Base-by-base conservation (phyloP, 768 basidiomycete genomes). In the Amanita pallidorosea region DNA sequence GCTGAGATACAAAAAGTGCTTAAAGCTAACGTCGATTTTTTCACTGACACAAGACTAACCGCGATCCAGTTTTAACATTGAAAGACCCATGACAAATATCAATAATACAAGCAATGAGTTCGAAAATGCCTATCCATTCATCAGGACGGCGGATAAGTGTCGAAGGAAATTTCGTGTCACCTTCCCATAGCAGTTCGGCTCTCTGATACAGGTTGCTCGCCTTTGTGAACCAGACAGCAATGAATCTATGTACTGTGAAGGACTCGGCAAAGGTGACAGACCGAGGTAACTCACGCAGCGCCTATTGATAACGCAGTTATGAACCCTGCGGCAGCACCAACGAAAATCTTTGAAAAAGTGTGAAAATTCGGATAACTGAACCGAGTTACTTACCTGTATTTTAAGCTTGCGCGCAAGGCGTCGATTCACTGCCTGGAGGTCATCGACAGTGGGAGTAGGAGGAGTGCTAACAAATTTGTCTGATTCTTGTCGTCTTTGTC, bases 1-100 rank as follows among this genome's bases (percentile, higher is more conserved):
- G 95, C 86, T 75, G 53, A 35, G 29, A 36, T 15, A 18, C 40
- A 17, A 35, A 17, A 22, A 20, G 8, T 49, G n/a, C n/a, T n/a
- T n/a, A n/a, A 17, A 51, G 41, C 25, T 23, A 53, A 17, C 7
- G 17, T 4, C 15, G 17, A n/a, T n/a, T n/a, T 17, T 15, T 33
- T 38, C 18, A 25, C 22, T 15, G 27, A 34, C 17, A 17, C 20
- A 7, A n/a, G 23, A 47, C 60, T 41, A 59, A 71, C 73, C 74
- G 60, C 85, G 75, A 65, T 98, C 94, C 79, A 99, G 83, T 63
- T 89, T 92, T 54, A 99, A 80, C 87, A 98, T 94, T 33, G 86
- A 85, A 35, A 97, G 61, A 2, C 90, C 93, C 91, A 97, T 95
- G 61, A 85, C 72, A 64, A 92, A 89, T 60, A 96, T 93, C 76